A percentile compares a stretch with the other conserved stretches of the same genome.
These are phyloP conservation scores for Berkeleyomyces rouxiae DNA, from an alignment of 2,329 filamentous ascomycete genomes.

Conservation along the genomic window DNA sequence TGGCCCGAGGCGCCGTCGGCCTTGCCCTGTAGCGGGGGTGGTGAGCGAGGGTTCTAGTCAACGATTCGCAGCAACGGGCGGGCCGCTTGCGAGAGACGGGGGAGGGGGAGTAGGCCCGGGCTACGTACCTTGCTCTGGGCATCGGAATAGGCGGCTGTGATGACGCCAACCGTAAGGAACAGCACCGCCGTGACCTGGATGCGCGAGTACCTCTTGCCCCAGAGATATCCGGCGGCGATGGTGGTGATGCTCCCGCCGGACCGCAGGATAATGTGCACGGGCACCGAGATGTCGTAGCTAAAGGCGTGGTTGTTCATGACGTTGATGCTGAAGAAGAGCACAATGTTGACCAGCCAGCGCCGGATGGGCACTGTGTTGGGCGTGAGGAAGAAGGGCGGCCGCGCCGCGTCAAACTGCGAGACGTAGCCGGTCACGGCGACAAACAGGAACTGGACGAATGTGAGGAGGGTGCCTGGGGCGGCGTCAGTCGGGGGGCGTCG, in stretches of 20 bases:
- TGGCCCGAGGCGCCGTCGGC: constrained; percentile 13
- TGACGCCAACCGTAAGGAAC: constrained; percentile 70
- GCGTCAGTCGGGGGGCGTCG: constrained; percentile 13
- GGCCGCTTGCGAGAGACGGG: neutral
- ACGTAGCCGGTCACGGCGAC: constrained; percentile 64
- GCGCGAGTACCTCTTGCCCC: constrained; percentile 67
- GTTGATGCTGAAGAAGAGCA: constrained; percentile 85
- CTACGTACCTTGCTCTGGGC: constrained; percentile 56
- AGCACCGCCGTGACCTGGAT: constrained; percentile 69
- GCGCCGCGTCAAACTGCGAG: constrained; percentile 52
- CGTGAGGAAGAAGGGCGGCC: constrained; percentile 55
- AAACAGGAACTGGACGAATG: constrained; percentile 76
- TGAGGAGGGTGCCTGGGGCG: constrained; percentile 56
- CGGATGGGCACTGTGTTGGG: constrained; percentile 65
- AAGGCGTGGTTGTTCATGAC: constrained; percentile 96
- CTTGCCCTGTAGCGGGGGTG: constrained; percentile 8
- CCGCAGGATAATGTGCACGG: constrained; percentile 88
- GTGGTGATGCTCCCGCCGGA: constrained; percentile 94
- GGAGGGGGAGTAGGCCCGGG: neutral
- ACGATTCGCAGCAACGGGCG: neutral
- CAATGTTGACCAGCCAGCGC: constrained; percentile 77
- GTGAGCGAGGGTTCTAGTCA: neutral
- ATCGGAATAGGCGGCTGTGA: constrained; percentile 80
- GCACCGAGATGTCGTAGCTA: constrained; percentile 89
- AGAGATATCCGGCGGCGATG: constrained; percentile 75